Evolutionary conservation across 1,139 yeast species (phyloP).

Genomic region (Zygoascus sp.): DNA sequence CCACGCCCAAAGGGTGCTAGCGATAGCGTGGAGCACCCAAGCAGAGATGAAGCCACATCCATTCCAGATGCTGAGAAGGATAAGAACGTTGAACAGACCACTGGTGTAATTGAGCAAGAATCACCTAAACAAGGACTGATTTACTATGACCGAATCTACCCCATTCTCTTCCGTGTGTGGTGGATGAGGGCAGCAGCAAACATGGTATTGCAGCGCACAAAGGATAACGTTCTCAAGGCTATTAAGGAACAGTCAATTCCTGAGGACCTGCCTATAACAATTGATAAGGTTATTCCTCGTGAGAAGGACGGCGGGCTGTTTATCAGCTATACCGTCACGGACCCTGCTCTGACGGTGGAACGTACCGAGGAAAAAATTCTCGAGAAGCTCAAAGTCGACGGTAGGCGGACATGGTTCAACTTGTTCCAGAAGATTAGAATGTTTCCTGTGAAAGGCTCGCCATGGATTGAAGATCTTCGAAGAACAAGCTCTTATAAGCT

Average conservation of each 20-base stretch:
- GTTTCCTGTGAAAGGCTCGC: constrained; percentile 81
- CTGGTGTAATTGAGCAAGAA: constrained; percentile 55
- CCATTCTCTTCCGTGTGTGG: constrained; percentile 22
- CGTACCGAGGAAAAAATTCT: constrained; percentile 28
- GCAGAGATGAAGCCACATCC: constrained; percentile 1
- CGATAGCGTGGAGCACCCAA: constrained; percentile 1
- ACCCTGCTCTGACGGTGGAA: constrained; percentile 20
- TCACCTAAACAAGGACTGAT: constrained; percentile 47
- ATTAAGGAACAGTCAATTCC: constrained; percentile 43
- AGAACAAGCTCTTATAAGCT: constrained; percentile 64
- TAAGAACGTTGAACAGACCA: constrained; percentile 38
- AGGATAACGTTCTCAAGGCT: constrained; percentile 15
- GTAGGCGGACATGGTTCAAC: constrained; percentile 20
- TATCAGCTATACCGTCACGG: constrained; percentile 51
- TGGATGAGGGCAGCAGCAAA: constrained; percentile 15
- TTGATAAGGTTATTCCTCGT: constrained; percentile 55
- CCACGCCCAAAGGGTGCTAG: neutral
- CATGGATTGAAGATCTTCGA: constrained; percentile 93
- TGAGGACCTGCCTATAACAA: constrained; percentile 38
- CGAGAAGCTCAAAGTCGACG: constrained; percentile 20
- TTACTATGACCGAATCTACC: constrained; percentile 35
- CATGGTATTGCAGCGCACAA: constrained; percentile 20
- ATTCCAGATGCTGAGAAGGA: constrained; percentile 34
- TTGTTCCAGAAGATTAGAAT: constrained; percentile 38
- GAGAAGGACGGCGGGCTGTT: constrained; percentile 93